These are phyloP conservation scores for Penicillium paneum DNA, from an alignment of 2,329 filamentous ascomycete species.

Conservation along the genomic window DNA sequence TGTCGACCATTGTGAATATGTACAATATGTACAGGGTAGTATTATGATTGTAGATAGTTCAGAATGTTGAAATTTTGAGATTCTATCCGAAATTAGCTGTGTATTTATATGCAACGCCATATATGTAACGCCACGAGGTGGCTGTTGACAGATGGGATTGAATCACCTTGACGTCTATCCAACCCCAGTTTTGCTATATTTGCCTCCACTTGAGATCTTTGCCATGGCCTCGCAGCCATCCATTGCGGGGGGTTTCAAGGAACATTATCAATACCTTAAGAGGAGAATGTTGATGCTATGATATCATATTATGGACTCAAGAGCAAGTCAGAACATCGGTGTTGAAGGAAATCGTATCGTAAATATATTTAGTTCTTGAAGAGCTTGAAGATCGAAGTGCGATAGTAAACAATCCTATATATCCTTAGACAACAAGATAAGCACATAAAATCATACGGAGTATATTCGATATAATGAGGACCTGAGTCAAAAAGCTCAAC, in stretches of 20 bases:
- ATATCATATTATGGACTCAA: neutral
- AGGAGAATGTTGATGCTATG: neutral
- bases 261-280: neutral
- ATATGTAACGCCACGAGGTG: neutral
- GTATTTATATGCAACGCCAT: neutral
- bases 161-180: neutral
- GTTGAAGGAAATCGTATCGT: no score
- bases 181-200: neutral
- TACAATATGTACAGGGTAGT: neutral
- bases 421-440: no score
- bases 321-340: no score
- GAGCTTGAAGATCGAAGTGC: no score
- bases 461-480: neutral
- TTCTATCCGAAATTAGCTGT: neutral
- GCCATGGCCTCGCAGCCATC: neutral
- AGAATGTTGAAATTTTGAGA: neutral
- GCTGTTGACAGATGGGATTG: neutral
- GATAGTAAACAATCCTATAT: no score
- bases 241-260: neutral
- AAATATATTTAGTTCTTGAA: no score
- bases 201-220: neutral
- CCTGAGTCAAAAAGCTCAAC: neutral
- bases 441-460: neutral
- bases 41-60: neutral
- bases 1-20: constrained; percentile 11